Evolutionary conservation across 2,329 filamentous ascomycete species (phyloP), one percentile per base, ranked within the genome.

Genomic region (Dactylellina sp.): DNA sequence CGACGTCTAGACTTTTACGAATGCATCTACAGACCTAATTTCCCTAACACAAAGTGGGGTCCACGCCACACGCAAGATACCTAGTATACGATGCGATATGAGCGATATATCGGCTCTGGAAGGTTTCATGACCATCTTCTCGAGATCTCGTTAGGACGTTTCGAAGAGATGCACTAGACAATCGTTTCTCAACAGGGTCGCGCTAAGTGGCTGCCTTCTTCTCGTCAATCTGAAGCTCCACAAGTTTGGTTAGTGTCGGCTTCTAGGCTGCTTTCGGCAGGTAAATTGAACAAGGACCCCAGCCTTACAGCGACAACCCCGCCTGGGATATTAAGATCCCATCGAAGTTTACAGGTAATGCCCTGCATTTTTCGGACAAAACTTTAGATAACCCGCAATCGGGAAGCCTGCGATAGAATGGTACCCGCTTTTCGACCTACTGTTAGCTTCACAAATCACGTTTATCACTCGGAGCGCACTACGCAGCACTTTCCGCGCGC

Each of bases 331-430:
- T 52, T 60, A 25, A 57, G 7, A 28, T 25, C 44, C 35, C 37
- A 55, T n/a, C 16, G 39, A 20, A 22, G 16, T 22, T 24, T 46
- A 60, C 49, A 64, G 53, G 46, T 46, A 72, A 22, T 46, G 24
- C 64, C 64, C 56, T 61, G 56, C 46, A 70, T 61, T 37, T 49
- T 70, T 55, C 50, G 56, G 56, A 47, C 50, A 61, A 47, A 61
- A 49, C 39, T 25, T 56, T 70, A 42, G 59, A 62, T 70, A 61
- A 70, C 49, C 16, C 44, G 44, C 11, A 61, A 49, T 61, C 55
- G 50, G 64, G 39, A 62, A 62, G 64, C 60, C 46, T 70, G 47
- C 32, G 35, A 47, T 47, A 55, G 55, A 50, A 35, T 70, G 39
- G 53, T 24, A 18, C 42, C 32, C 40, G 50, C 49, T 39, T 64